Base-by-base conservation (phyloP, 2,329 filamentous ascomycete genomes). In the Chaetoscypha palmicola region DNA sequence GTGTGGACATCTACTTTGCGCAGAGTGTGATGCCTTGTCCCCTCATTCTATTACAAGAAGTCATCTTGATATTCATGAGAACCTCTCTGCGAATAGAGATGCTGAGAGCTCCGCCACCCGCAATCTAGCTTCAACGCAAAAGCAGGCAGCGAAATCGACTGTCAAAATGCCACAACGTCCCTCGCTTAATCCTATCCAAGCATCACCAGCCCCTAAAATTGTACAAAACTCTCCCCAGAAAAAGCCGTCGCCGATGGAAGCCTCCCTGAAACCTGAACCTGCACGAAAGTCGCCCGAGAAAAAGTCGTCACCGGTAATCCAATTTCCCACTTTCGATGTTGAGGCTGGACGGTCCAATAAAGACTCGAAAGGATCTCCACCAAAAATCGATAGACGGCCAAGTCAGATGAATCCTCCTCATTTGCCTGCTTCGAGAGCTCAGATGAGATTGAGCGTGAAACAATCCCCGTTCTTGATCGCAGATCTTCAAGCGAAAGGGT, bases 1-100 rank as follows among this genome's bases (percentile, higher is more conserved):
- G 32, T 78, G 74, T 50, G 71, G 70, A 1, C 75, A 78, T 54
- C 65, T 63, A 8, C 66, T 73, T 12, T 78, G 74, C 51, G 49
- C 59, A 23, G 68, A 68, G 43, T 77, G 74, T 50, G 51, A 54
- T 36, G 32, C 24, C 37, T 19, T 51, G 14, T n/a, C n/a, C n/a
- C n/a, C n/a, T n/a, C n/a, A n/a, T n/a, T n/a, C n/a, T n/a, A n/a
- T n/a, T n/a, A n/a, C n/a, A n/a, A n/a, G n/a, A n/a, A n/a, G n/a
- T n/a, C n/a, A n/a, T n/a, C n/a, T n/a, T n/a, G n/a, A n/a, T n/a
- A n/a, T n/a, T n/a, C n/a, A n/a, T n/a, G n/a, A n/a, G n/a, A n/a
- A n/a, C n/a, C n/a, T n/a, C 5, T 4, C 17, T 5, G 10, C 2
- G n/a, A 3, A 14, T 35, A 19, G 17, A 5, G 10, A 10, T 35